These are phyloP conservation scores for Trichoderma sp. DNA, from an alignment of 2,329 filamentous ascomycete genomes.

Conservation along the genomic window DNA sequence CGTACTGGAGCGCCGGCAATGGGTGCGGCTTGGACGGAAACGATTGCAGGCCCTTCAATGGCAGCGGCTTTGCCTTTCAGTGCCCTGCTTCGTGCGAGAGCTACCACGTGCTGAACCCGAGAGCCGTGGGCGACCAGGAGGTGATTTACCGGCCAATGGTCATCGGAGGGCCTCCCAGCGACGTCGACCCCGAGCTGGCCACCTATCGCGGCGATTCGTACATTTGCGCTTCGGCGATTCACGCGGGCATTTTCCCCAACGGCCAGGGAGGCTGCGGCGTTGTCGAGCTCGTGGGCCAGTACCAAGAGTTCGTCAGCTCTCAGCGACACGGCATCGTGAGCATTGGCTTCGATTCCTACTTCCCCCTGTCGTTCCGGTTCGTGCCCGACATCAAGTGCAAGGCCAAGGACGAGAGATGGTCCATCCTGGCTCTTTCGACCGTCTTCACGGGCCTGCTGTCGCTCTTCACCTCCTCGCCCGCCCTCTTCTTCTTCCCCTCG, in stretches of 20 bases:
- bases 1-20: slow-evolving; percentile 70
- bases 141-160: slow-evolving; percentile 63
- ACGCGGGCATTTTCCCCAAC: slow-evolving; percentile 73
- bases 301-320: slow-evolving; percentile 59
- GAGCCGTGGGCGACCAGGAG: slow-evolving; percentile 69
- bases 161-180: slow-evolving; percentile 59
- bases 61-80: slow-evolving; percentile 66
- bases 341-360: slow-evolving; percentile 78
- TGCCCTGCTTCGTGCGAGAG: slow-evolving; percentile 70
- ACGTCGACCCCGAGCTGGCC: slow-evolving; percentile 41
- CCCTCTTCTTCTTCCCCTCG: slow-evolving; percentile 78
- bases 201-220: slow-evolving; percentile 87
- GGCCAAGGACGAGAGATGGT: slow-evolving; percentile 78
- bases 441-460: slow-evolving; percentile 75
- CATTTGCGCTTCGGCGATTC: slow-evolving; percentile 80
- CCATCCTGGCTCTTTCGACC: slow-evolving; percentile 74
- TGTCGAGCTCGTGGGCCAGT: slow-evolving; percentile 67
- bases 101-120: slow-evolving; percentile 64
- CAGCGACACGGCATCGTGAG: slow-evolving; percentile 73
- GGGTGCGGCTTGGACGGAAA: slow-evolving; percentile 71
- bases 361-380: slow-evolving; percentile 84
- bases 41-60: slow-evolving; percentile 71
- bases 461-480: slow-evolving; percentile 74
- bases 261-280: slow-evolving; percentile 77
- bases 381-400: slow-evolving; percentile 61